Percentiles rank a stretch among this genome's conserved stretches.
Conservation (phyloP, 257 asterid species). For the Solanum virginianum region DNA sequence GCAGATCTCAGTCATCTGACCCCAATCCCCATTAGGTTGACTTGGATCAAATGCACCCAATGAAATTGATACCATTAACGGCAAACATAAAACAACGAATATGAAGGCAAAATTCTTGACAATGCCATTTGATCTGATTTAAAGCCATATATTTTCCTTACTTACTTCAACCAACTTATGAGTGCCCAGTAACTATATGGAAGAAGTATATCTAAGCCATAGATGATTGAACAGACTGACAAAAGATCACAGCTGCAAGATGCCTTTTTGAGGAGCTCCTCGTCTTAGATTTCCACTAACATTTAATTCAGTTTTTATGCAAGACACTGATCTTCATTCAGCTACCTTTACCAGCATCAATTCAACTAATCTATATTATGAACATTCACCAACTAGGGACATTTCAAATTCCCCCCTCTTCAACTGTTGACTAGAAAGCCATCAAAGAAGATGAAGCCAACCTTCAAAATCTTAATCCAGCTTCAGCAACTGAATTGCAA, state of each 20-base stretch:
- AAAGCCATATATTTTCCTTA: neutral
- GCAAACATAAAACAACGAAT: conserved; percentile 3
- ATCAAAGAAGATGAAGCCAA: neutral
- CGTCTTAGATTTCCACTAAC: neutral
- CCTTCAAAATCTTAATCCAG: neutral
- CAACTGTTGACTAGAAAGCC: neutral
- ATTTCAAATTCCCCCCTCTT: neutral
- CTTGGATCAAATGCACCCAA: conserved; percentile 7
- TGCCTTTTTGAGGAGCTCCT: neutral
- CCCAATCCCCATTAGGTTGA: conserved; percentile 4
- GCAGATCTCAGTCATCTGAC: conserved; percentile 18
- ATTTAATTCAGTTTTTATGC: neutral
- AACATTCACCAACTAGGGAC: neutral
- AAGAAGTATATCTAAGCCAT: neutral
- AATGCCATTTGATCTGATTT: neutral
- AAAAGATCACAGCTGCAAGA: neutral
- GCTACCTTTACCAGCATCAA: neutral
- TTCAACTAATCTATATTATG: neutral
- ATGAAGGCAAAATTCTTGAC: neutral
- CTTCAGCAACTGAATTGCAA: neutral
- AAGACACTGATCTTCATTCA: neutral
- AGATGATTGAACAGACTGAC: neutral
- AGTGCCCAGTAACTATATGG: neutral
- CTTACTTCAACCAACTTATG: neutral
- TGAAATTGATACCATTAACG: conserved; percentile 2